Evolutionary conservation across 345 rosid species (phyloP), one percentile per base, ranked within the genome.

Genomic region (Brassica rapa): DNA sequence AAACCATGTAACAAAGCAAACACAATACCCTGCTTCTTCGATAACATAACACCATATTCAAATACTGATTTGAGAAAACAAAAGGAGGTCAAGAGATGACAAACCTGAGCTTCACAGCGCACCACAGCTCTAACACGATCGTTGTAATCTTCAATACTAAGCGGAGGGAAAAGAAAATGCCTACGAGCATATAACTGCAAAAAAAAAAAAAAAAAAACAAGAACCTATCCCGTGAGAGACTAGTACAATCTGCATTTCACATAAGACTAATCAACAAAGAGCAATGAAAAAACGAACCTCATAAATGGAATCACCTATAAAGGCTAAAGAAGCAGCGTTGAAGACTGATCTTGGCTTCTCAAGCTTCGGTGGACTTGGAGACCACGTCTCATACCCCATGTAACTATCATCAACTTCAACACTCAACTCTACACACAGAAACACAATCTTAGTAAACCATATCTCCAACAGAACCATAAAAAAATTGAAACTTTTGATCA

Each of bases 31-130:
- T 53, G 49, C 14, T 15, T 24, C 62, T 55, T 0, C 43, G 7
- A 9, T 8, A 1, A 32, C 25, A 9, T 43, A 64, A 43, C 10
- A 11, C 2, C 30, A 25, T 11, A 14, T 11, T 1, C 8, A 70
- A 29, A 33, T 3, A 51, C 71, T 35, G 24, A 35, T 35, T 4
- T 25, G 6, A 25, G 24, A 27, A 70, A 60, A 51, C 19, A 23
- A 1, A 56, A 4, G n/a, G 29, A 69, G 35, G 66, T 19, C n/a
- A 56, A 56, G 77, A 75, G 66, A 53, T 21, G 39, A 62, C 0
- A 30, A 51, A 94, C 97, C 84, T 94, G 98, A 19, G 94, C 94
- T 85, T 92, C 97, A 83, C 96, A 92, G 16, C 97, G 85, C 53
- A 89, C 97, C 21, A 92, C 91, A 37, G 96, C 87, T 79, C 75